Conservation (phyloP, 2,329 filamentous ascomycete species). For the Graphiopsis chlorocephala region DNA sequence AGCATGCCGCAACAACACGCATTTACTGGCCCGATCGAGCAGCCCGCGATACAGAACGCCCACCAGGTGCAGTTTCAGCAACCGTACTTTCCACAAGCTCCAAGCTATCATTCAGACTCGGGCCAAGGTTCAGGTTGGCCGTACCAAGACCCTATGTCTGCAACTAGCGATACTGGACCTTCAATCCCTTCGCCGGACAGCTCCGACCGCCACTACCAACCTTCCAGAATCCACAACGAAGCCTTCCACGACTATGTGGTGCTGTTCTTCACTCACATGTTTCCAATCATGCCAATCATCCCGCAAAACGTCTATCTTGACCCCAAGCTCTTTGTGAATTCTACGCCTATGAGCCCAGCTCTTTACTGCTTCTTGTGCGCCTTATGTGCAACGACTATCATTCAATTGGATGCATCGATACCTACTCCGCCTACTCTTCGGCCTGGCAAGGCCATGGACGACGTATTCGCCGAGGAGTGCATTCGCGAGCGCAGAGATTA, state of each 20-base stretch:
- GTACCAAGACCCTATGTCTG: constrained; percentile 18
- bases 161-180: constrained; percentile 23
- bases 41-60: constrained; percentile 15
- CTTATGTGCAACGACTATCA: constrained; percentile 33
- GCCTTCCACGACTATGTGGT: constrained; percentile 34
- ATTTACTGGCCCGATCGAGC: constrained; percentile 7
- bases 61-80: background rate
- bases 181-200: constrained; percentile 23
- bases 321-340: constrained; percentile 27
- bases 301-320: constrained; percentile 32
- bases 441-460: constrained; percentile 26
- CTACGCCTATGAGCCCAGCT: constrained; percentile 26
- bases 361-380: constrained; percentile 35
- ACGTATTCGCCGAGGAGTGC: constrained; percentile 36
- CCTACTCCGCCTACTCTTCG: constrained; percentile 28
- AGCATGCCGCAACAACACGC: constrained; percentile 26
- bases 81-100: background rate
- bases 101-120: background rate
- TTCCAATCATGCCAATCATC: constrained; percentile 37
- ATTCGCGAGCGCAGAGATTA: constrained; percentile 31
- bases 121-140: constrained; percentile 19
- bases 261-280: constrained; percentile 38
- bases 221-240: constrained; percentile 25
- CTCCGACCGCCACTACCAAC: constrained; percentile 21
- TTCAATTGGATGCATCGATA: constrained; percentile 35